phyloP scores from a whole-genome alignment of 129 eudicot species.

The Gnaphalium uliginosum region DNA sequence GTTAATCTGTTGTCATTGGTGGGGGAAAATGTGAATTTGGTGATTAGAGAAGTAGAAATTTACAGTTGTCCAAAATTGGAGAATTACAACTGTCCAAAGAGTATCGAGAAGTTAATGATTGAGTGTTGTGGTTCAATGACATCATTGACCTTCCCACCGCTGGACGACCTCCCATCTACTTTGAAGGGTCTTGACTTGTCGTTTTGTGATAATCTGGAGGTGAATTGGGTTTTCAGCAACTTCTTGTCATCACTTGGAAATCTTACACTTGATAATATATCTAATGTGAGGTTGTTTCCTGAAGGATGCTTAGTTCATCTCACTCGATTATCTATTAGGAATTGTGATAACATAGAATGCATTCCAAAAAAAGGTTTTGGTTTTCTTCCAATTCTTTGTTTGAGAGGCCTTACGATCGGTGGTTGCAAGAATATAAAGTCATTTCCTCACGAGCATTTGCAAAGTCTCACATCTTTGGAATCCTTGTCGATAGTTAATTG shows the following conservation, averaged over 20 bases:
- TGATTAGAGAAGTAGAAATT: neutral
- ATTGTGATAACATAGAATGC: conserved; percentile 22
- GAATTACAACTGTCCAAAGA: conserved; percentile 9
- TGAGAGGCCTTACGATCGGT: neutral
- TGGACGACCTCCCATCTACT: conserved; percentile 13
- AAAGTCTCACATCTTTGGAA: conserved; percentile 24
- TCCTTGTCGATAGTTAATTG: neutral
- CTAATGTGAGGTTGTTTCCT: conserved; percentile 1
- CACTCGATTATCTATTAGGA: neutral
- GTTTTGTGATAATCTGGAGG: conserved; percentile 14
- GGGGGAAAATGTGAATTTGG: neutral
- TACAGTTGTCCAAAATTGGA: conserved; percentile 2
- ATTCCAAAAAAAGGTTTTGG: conserved; percentile 27
- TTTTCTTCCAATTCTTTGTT: conserved; percentile 16
- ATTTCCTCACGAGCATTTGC: conserved; percentile 25
- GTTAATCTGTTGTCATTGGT: neutral
- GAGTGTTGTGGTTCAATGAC: neutral
- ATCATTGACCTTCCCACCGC: conserved; percentile 21
- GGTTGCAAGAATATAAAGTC: conserved; percentile 24
- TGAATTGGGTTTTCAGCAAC: conserved; percentile 13
- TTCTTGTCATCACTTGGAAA: conserved; percentile 17
- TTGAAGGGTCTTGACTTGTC: conserved; percentile 3
- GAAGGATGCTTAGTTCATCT: conserved; percentile 28
- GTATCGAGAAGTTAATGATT: conserved; percentile 15
- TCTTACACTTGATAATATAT: neutral